Conservation (phyloP, 495 filamentous ascomycete genomes). For the Hamigera avellanea region DNA sequence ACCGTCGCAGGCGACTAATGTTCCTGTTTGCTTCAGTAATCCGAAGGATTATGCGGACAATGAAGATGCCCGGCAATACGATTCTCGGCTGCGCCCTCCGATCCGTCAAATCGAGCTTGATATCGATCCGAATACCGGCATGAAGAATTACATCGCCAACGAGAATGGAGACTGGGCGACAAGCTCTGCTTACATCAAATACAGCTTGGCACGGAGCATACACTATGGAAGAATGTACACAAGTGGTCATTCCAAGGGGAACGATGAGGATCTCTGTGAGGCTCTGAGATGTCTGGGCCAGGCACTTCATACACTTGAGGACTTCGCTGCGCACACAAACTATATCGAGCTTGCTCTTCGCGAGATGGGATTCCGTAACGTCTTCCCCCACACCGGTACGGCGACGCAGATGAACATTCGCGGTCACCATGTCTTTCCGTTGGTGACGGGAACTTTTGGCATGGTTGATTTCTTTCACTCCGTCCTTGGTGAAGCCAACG, state of each 20-base stretch:
- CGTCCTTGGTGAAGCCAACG: conserved; percentile 88
- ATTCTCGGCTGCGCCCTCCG: conserved; percentile 70
- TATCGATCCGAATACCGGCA: conserved; percentile 73
- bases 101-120: conserved; percentile 66
- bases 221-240: conserved; percentile 85
- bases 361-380: conserved; percentile 68
- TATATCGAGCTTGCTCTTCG: conserved; percentile 81
- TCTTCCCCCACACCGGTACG: conserved; percentile 80
- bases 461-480: conserved; percentile 95
- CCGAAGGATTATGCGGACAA: conserved; percentile 87
- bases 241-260: conserved; percentile 48
- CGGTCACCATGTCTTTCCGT: conserved; percentile 67
- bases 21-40: conserved; percentile 37
- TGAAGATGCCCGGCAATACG: conserved; percentile 71
- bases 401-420: conserved; percentile 59
- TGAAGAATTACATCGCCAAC: conserved; percentile 99
- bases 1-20: conserved; percentile 1
- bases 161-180: conserved; percentile 78
- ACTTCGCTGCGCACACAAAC: conserved; percentile 93
- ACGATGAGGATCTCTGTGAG: conserved; percentile 80
- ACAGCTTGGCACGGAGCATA: conserved; percentile 71
- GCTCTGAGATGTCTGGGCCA: conserved; percentile 83
- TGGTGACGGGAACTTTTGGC: conserved; percentile 86
- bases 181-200: conserved; percentile 78
- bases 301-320: conserved; percentile 85